A percentile compares a stretch with the other conserved stretches of the same genome.
These are phyloP conservation scores for Sambucus nigra DNA, from an alignment of 129 eudicot species.

Conservation along the genomic window DNA sequence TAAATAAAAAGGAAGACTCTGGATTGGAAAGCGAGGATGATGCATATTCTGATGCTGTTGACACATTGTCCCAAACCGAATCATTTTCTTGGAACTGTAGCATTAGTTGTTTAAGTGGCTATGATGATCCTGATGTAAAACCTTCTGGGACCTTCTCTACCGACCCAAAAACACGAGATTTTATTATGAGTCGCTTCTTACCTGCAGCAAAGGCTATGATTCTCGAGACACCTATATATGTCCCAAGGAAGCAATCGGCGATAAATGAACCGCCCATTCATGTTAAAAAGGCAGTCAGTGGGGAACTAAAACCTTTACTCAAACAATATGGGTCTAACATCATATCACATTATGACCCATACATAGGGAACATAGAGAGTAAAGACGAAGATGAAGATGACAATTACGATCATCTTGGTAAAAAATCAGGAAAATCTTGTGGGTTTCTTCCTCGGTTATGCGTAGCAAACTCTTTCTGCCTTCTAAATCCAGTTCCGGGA, in stretches of 20 bases:
- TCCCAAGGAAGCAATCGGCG: conserved; percentile 35
- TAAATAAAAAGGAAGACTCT: conserved; percentile 10
- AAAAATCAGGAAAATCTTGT: conserved; percentile 50
- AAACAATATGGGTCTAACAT: conserved; percentile 31
- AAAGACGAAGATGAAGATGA: conserved; percentile 30
- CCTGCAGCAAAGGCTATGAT: conserved; percentile 87
- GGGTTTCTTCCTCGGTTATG: conserved; percentile 71
- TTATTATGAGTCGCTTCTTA: conserved; percentile 77
- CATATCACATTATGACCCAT: conserved; percentile 20
- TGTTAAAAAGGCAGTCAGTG: conserved; percentile 45
- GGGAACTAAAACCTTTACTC: conserved; percentile 46
- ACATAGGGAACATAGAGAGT: conserved; percentile 23
- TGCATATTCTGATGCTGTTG: conserved; percentile 49
- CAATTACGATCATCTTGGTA: conserved; percentile 12
- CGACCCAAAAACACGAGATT: conserved; percentile 56
- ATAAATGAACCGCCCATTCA: conserved; percentile 31
- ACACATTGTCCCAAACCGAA: conserved; percentile 32
- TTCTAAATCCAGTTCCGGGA: conserved; percentile 41
- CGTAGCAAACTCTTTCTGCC: conserved; percentile 47
- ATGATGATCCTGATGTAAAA: conserved; percentile 22
- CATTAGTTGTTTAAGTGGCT: conserved; percentile 48
- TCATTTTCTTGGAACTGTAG: conserved; percentile 59
- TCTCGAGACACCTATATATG: conserved; percentile 59
- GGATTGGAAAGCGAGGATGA: conserved; percentile 39
- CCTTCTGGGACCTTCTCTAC: conserved; percentile 34